Base-by-base conservation (phyloP, 352 stramenopile genomes). In the Globisporangium orthogonon region DNA sequence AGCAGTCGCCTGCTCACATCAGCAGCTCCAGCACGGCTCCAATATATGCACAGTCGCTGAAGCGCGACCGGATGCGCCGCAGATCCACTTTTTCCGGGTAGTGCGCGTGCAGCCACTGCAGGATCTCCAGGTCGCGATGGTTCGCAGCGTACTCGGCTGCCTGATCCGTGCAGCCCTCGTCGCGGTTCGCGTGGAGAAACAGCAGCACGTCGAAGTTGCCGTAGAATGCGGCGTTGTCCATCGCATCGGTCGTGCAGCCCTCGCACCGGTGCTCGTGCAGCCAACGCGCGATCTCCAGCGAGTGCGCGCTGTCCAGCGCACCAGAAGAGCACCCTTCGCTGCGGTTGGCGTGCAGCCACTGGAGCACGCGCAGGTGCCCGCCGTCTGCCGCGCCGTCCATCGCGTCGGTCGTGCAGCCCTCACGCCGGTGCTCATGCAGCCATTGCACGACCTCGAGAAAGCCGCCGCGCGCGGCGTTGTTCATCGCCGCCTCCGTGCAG, bases 401-500 rank as follows among this genome's bases (percentile, higher is more conserved):
- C 7, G 65, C 65, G 31, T 65, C 58, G 15, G 40, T 53, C 13
- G 52, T 64, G 45, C 61, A 67, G 30, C 61, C 61, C 52, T 64
- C 56, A 1, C 11, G 28, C 2, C 56, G 56, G 23, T 64, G 11
- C 37, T 33, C 23, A n/a, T 67, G 61, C 14, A 63, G 43, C 50
- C 50, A 63, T 23, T 54, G 51, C 14, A 63, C 40, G 11, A 60
- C 28, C 4, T 54, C 52, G 37, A 59, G 43, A 14, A 61, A 46
- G 9, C 58, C 58, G 33, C 43, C 37, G 31, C 52, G 51, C 17
- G 44, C 58, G 1, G 58, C 51, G 11, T 39, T 50, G 35, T 63
- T 52, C 58, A 63, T 62, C 35, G 57, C 57, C 45, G 41, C 30
- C 28, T 58, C 50, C n/a, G 78, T 87, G 54, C 74, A 83, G 18